Conservation (phyloP, 306 rosid species). For the Bauhinia variegata region DNA sequence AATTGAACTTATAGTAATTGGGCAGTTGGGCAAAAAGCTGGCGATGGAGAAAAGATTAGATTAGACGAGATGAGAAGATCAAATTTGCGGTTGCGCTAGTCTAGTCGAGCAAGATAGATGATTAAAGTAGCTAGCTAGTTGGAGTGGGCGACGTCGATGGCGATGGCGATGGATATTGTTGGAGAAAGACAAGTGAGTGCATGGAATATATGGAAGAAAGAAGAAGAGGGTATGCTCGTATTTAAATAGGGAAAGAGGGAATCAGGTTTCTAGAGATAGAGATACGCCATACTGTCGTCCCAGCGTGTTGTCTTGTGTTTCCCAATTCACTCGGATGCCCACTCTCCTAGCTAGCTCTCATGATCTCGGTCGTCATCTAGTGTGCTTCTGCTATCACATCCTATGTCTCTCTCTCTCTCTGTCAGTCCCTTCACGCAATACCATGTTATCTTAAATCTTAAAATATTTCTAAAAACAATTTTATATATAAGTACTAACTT, state of each 20-base stretch:
- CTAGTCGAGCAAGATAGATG: no score
- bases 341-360: not conserved
- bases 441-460: no score
- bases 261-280: slow-evolving; percentile 43
- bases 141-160: not conserved
- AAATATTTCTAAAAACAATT: slow-evolving; percentile 35
- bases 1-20: not conserved
- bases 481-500: no score
- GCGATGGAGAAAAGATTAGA: not conserved
- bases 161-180: no score
- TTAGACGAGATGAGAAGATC: not conserved
- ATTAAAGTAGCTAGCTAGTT: slow-evolving; percentile 5
- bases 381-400: not conserved
- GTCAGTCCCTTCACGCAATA: slow-evolving; percentile 48
- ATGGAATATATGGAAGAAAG: slow-evolving; percentile 68
- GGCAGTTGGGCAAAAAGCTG: not conserved
- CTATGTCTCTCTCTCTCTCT: slow-evolving; percentile 27
- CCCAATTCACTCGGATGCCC: slow-evolving; percentile 28
- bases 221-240: slow-evolving; percentile 45
- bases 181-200: slow-evolving; percentile 50
- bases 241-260: slow-evolving; percentile 54
- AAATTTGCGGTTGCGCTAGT: not conserved
- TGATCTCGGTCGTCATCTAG: no score
- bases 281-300: slow-evolving; percentile 43
- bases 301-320: no score